Base-by-base conservation (phyloP, 1,139 yeast species). In the Saccharomyces hybrid region DNA sequence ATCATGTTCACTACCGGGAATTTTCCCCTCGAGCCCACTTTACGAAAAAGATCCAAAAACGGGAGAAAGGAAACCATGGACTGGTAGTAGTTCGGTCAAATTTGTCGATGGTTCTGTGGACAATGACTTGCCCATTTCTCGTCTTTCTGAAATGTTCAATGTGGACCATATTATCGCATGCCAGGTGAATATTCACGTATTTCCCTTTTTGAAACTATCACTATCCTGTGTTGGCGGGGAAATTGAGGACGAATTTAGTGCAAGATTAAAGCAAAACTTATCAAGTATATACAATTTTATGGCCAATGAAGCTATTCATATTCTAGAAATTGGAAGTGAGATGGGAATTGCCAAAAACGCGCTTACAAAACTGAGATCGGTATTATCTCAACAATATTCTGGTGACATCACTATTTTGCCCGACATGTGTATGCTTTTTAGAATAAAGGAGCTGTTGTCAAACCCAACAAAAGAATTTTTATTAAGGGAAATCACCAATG, bases 51-150 rank as follows among this genome's bases (percentile, higher is more conserved):
- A 87, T 60, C 82, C 87, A 1, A 76, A 76, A 53, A 88, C 96
- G 0, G 85, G 84, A 16, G 67, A 62, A 49, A 69, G 66, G 13
- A 70, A 70, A 49, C 75, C 72, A 61, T 93, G 99, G 98, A 85
- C 86, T 58, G 88, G 90, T 53, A 63, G 68, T 32, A 80, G 88
- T 1, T 81, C 93, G 9, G 81, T 84, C 50, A 86, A 86, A 61
- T 93, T 86, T 71, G 91, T 93, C 38, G 99, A 93, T 70, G 99
- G 99, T 0, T 89, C 96, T 0, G 96, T 95, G 8, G 96, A 91
- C 66, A 88, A 89, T 59, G 99, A 93, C 67, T 73, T 93, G 51
- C 99, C 99, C 1, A 84, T 90, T 27, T 79, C 95, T 0, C 78
- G 97, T 62, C 74, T 93, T 16, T 87, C 95, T 51, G 99, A 93